Evolutionary conservation across 2,329 filamentous ascomycete genomes (phyloP), one percentile per base, ranked within the genome.

Genomic region (Chaetomium olivaceum): DNA sequence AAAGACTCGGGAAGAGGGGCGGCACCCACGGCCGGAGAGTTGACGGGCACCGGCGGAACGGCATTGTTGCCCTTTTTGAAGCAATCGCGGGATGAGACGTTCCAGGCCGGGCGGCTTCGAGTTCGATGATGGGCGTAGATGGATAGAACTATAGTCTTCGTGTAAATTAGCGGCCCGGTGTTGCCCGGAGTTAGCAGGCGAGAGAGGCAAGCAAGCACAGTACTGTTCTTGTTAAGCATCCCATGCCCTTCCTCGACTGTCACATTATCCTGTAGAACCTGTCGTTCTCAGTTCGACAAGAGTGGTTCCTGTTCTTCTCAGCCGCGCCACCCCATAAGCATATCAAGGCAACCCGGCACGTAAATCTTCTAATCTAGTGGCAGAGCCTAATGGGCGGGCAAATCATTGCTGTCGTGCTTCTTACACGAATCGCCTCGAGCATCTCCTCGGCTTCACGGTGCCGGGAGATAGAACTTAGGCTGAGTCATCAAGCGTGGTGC

Each of bases 31-130:
- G 62, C 48, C 23, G 72, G 58, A 23, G 79, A 90, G 69, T 80
- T 96, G 51, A 89, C 89, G 0, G 94, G 94, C 0, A 97, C 93
- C 0, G 93, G 93, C 2, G 94, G 94, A 0, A 97, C 94, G 0
- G 87, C 89, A 0, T 77, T 98, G 61, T 90, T 97, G 64, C 92
- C 93, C 0, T 98, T 98, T 76, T 77, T 98, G 69, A 96, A 92
- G 77, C 91, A 96, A 77, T 89, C 91, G 3, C 83, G 94, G 21
- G 92, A 97, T 74, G 93, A 97, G 81, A 97, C 93, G 0, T 69
- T 67, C 2, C 71, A 72, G 23, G 80, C 80, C 2, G 80, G 78
- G 0, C 43, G 61, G 29, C 29, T 70, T 16, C 39, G 66, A 21
- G 31, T 69, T 23, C 56, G 46, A 25, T 58, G 27, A 46, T 8